phyloP scores from a whole-genome alignment of 306 rosid genomes.

The Hippophae rhamnoides region DNA sequence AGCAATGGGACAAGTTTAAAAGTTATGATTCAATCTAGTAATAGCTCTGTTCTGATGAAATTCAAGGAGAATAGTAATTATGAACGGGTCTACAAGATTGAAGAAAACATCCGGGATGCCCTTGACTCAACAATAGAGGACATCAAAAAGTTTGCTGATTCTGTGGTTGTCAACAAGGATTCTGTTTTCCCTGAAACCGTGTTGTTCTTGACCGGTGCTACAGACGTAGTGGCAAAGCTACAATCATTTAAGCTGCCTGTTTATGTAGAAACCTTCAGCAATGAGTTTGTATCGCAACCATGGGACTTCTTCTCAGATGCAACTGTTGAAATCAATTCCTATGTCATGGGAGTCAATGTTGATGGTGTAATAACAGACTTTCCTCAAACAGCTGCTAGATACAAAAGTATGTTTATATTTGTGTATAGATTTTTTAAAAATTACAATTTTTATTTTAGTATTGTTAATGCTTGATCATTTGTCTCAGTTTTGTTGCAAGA shows the following conservation, averaged over 20 bases:
- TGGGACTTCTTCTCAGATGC: slow-evolving; percentile 93
- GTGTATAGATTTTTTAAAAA: no score
- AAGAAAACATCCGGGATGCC: slow-evolving; percentile 40
- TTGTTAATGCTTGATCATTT: no score
- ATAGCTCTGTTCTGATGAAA: slow-evolving; percentile 58
- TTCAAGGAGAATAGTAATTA: slow-evolving; percentile 51
- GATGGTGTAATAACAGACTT: slow-evolving; percentile 2
- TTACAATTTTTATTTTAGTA: no score
- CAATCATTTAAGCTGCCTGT: slow-evolving; percentile 44
- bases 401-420: no score
- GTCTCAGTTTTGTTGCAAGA: no score
- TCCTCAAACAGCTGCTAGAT: no score
- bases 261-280: slow-evolving; percentile 71
- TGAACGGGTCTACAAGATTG: slow-evolving; percentile 59
- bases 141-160: slow-evolving; percentile 55
- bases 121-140: slow-evolving; percentile 33
- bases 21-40: slow-evolving; percentile 69
- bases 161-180: slow-evolving; percentile 54
- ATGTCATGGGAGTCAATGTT: slow-evolving; percentile 20
- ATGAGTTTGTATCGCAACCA: slow-evolving; percentile 85
- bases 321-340: slow-evolving; percentile 74
- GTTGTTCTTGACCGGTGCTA: slow-evolving; percentile 21
- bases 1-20: slow-evolving; percentile 34
- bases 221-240: slow-evolving; percentile 34
- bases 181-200: slow-evolving; percentile 32